Evolutionary conservation across 169 alveolate genomes (phyloP).

Genomic region (Neospora caninum): DNA sequence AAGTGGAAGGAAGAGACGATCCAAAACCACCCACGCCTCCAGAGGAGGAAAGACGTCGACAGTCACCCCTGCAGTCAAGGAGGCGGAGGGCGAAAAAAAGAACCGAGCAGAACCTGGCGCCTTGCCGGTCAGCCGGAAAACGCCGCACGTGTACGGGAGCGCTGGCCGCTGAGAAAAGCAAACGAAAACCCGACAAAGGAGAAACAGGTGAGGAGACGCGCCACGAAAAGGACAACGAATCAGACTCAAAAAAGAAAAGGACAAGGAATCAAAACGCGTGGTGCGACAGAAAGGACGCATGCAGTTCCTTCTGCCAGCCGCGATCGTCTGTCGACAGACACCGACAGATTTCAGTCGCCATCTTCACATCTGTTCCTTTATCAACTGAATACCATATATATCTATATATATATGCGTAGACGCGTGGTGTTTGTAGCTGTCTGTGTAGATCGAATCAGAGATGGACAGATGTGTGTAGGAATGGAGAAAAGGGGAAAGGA

Average conservation of each 20-base stretch:
- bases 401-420: background rate
- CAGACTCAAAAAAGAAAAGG: background rate
- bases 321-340: no score
- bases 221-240: no score
- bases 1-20: background rate
- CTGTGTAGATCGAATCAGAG: no score
- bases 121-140: background rate
- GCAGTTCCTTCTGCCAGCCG: no score
- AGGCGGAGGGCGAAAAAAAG: background rate
- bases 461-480: background rate
- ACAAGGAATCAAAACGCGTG: background rate
- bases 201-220: no score
- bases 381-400: background rate
- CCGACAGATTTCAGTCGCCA: no score
- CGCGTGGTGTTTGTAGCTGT: no score
- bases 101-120: background rate
- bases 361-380: no score
- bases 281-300: background rate
- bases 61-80: background rate
- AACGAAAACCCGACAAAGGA: background rate
- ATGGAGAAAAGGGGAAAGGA: no score
- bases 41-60: constrained; percentile 20
- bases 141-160: constrained; percentile 11
- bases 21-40: constrained; percentile 7
- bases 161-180: background rate